A percentile compares a stretch with the other conserved stretches of the same genome.
Conservation (phyloP, 352 stramenopile species). For the Phytophthora cactorum region DNA sequence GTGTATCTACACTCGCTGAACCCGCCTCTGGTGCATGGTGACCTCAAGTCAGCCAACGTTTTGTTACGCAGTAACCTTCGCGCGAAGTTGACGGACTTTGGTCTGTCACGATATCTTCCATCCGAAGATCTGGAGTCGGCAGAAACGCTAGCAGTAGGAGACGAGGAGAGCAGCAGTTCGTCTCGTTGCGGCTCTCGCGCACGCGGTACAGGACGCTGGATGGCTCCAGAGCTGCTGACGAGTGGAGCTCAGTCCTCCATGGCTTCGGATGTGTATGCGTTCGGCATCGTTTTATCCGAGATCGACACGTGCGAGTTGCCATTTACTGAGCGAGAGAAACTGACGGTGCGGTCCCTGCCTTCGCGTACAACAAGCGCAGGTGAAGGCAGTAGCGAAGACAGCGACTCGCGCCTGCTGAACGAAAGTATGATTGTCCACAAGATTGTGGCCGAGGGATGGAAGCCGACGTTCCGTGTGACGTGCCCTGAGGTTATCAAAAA, state of each 20-base stretch:
- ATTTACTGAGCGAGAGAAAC: conserved; percentile 49
- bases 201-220: conserved; percentile 78
- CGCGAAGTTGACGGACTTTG: conserved; percentile 54
- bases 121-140: conserved; percentile 2
- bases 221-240: conserved; percentile 84
- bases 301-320: conserved; percentile 75
- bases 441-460: conserved; percentile 58
- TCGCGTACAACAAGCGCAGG: conserved; percentile 14
- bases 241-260: conserved; percentile 70
- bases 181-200: conserved; percentile 24
- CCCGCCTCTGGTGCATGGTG: conserved; percentile 45
- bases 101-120: conserved; percentile 41
- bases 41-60: conserved; percentile 51
- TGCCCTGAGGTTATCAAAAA: conserved; percentile 53
- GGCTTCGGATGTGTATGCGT: conserved; percentile 89
- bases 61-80: conserved; percentile 41
- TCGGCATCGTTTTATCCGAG: conserved; percentile 84
- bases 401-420: conserved; percentile 23
- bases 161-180: neutral
- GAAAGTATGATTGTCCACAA: conserved; percentile 58
- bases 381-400: conserved; percentile 30
- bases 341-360: conserved; percentile 10
- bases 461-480: conserved; percentile 48
- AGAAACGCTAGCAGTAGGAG: neutral
- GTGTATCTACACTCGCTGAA: conserved; percentile 56